Conservation (phyloP, 2,329 filamentous ascomycete species). For the Leptographium galeiforme region DNA sequence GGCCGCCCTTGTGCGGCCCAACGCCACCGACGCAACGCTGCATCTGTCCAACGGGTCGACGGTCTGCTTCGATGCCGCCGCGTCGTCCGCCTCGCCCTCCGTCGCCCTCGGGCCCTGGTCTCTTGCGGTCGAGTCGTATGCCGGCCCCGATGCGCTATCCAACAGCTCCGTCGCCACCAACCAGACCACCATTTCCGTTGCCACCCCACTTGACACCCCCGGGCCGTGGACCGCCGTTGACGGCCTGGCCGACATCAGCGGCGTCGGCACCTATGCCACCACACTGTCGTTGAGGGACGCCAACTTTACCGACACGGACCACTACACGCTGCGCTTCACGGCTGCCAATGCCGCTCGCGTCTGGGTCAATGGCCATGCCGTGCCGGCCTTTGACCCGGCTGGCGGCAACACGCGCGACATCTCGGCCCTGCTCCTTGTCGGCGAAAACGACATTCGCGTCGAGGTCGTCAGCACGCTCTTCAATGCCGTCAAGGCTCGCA, state of each 20-base stretch:
- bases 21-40: slow-evolving; percentile 2
- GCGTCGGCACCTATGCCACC: slow-evolving; percentile 8
- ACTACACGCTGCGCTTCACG: slow-evolving; percentile 7
- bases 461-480: slow-evolving; percentile 9
- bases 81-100: background rate
- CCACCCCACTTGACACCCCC: slow-evolving; percentile 2
- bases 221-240: slow-evolving; percentile 5
- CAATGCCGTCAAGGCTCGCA: slow-evolving; percentile 6
- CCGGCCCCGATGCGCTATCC: background rate
- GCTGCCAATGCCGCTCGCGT: slow-evolving; percentile 4
- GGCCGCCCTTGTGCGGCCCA: background rate
- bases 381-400: slow-evolving; percentile 6
- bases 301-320: background rate
- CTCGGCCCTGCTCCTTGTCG: background rate
- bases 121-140: slow-evolving; percentile 1
- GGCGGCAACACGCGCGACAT: slow-evolving; percentile 4
- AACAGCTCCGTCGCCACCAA: slow-evolving; percentile 6
- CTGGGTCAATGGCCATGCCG: slow-evolving; percentile 5
- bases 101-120: slow-evolving; percentile 1
- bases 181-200: slow-evolving; percentile 1
- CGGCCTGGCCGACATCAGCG: slow-evolving; percentile 3
- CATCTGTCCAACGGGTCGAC: slow-evolving; percentile 1
- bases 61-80: background rate
- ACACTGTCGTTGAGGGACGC: background rate
- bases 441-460: slow-evolving; percentile 5